Evolutionary conservation across 805 yeast genomes (phyloP), one percentile per base, ranked within the genome.

Genomic region (Wickerhamomyces hampshirensis): DNA sequence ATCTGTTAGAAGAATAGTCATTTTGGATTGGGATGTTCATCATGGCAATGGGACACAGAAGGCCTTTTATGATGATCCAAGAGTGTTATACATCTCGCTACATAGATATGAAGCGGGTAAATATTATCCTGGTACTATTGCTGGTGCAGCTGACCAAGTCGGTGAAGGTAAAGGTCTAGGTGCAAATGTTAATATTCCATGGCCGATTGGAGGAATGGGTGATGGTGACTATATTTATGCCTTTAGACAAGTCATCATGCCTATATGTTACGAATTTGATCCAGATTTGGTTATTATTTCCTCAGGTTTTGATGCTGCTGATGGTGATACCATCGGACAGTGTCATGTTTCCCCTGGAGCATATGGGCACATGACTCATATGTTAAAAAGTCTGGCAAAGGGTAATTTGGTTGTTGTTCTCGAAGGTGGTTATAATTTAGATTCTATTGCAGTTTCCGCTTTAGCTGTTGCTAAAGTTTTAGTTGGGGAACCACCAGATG

Each of bases 21-120:
- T 93, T 40, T 54, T 89, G 16, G 99, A 93, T 60, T 93, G 99
- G 99, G 99, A 93, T 60, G 88, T 93, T 32, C 99, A 93, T 61
- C 99, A 93, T 59, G 99, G 99, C 18, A 93, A 93, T 59, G 99
- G 99, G 27, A 93, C 99, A 1, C 98, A 93, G 60, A 82, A 84
- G 56, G 87, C 95, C 3, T 93, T 93, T 50, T 76, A 76, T 47
- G 75, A 85, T 45, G 96, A 93, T 55, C 95, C 95, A 18, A 68
- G 95, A 37, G 97, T 93, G 7, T 68, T 93, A 24, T 93, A 93
- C 60, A 77, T 93, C 30, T 89, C 98, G 0, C 62, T 91, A 21
- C 99, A 93, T 61, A 75, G 98, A 45, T 91, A 84, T 56, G 98
- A 93, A 53, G 76, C 82, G 45, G 98, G 95, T 0, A 77, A 76